A percentile compares a stretch with the other conserved stretches of the same genome.
Conservation (phyloP, 768 basidiomycete species). For the Collybia sordida region DNA sequence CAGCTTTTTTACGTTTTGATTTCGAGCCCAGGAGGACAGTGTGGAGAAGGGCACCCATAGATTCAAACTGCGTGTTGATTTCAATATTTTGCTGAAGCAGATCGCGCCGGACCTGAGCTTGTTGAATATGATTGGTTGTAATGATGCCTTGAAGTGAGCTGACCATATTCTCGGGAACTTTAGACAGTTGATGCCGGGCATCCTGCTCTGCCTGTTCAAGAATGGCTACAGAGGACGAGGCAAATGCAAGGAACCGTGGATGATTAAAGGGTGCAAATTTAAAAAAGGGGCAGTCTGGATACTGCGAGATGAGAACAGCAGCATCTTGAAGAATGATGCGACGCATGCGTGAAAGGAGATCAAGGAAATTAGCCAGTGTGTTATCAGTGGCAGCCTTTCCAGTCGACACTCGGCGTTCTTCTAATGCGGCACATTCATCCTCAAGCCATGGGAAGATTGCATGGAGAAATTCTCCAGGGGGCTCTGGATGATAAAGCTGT, state of each 20-base stretch:
- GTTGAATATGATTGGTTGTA: neutral
- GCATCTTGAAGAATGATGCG: neutral
- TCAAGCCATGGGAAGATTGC: constrained; percentile 28
- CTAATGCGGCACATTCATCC: constrained; percentile 11
- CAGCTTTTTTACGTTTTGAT: neutral
- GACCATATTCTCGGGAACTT: neutral
- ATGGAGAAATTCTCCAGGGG: constrained; percentile 14
- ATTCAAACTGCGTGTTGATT: neutral
- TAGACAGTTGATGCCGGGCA: neutral
- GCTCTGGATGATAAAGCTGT: constrained; percentile 12
- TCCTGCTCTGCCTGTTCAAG: neutral
- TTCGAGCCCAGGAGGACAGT: neutral
- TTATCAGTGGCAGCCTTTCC: constrained; percentile 17
- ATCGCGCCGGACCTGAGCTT: neutral
- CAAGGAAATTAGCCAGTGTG: constrained; percentile 22
- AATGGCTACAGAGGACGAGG: neutral
- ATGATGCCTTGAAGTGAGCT: neutral
- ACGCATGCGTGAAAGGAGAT: neutral
- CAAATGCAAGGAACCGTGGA: neutral
- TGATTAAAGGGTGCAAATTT: neutral
- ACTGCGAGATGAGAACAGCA: neutral
- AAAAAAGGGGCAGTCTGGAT: constrained; percentile 1
- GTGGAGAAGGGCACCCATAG: neutral
- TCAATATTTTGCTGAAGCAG: neutral
- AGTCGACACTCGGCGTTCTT: neutral